Conservation (phyloP, 2,329 filamentous ascomycete species). For the Aspergillus versicolor region DNA sequence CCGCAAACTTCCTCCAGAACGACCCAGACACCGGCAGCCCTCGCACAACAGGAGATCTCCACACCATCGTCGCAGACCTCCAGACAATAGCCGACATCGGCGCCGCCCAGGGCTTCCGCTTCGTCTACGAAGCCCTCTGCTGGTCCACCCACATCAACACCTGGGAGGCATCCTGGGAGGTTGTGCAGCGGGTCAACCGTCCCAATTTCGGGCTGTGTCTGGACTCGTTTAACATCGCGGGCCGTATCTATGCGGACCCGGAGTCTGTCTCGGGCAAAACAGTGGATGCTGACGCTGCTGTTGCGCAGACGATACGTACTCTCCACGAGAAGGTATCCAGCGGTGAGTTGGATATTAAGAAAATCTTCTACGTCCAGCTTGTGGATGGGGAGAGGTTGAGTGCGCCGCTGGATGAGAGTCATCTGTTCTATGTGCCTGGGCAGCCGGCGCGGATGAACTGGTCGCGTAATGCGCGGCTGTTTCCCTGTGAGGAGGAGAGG, state of each 20-base stretch:
- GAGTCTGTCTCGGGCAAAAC: constrained; percentile 52
- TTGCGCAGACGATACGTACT: constrained; percentile 47
- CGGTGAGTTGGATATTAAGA: constrained; percentile 56
- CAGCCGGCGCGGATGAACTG: constrained; percentile 72
- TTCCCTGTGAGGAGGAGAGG: constrained; percentile 61
- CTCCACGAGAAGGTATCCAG: neutral
- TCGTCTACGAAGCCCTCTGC: constrained; percentile 71
- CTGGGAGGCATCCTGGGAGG: constrained; percentile 71
- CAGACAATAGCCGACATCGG: constrained; percentile 67
- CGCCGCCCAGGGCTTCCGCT: constrained; percentile 57
- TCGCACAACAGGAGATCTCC: constrained; percentile 50
- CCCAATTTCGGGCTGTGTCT: constrained; percentile 74
- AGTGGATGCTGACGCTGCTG: constrained; percentile 54
- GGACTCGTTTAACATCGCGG: constrained; percentile 77
- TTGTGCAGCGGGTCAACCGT: constrained; percentile 64
- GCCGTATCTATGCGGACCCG: constrained; percentile 69
- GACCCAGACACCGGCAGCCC: constrained; percentile 37
- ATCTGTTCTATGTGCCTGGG: constrained; percentile 58
- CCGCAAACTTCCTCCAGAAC: constrained; percentile 63
- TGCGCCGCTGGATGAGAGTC: constrained; percentile 56
- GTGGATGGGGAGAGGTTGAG: constrained; percentile 68
- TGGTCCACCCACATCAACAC: constrained; percentile 70
- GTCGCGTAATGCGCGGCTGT: constrained; percentile 72
- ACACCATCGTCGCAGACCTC: constrained; percentile 63
- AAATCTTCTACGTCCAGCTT: constrained; percentile 74